Evolutionary conservation across 2,329 filamentous ascomycete genomes (phyloP), one percentile per base, ranked within the genome.

Genomic region (Neospermospora avenae): DNA sequence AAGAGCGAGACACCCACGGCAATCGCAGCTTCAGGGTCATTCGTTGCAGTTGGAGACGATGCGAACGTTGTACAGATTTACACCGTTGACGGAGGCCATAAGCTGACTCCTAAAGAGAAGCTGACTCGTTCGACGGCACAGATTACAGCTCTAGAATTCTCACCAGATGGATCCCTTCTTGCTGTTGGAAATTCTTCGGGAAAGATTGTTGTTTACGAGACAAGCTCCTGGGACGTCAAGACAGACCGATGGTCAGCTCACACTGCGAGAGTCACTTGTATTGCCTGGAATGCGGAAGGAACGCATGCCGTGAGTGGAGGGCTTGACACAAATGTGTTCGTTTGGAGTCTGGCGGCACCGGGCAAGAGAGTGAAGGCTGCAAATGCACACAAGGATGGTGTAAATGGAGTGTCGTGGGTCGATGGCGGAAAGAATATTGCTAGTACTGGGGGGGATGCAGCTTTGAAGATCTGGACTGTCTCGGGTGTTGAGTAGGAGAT

Each of bases 351-450:
- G 42, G 77, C 80, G 45, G 90, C 91, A 72, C 93, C 93, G 0
- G 92, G 91, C 2, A 90, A 90, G 75, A 84, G 93, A 67, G 84
- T 96, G 67, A 93, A 95, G 78, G 88, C 86, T 14, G 77, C 86
- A 22, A 96, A 96, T 71, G 92, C 93, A 53, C 95, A 99, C 77
- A 97, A 97, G 77, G 95, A 98, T 71, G 95, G 95, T 10, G 92
- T 98, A 18, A 91, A 89, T 67, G 93, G 90, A 16, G 88, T 98
- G 16, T 83, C 83, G 13, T 99, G 93, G 92, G 81, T 90, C 14
- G 82, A 81, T 28, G 84, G 82, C 8, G 80, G 80, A 60, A 75
- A 75, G 18, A 90, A 84, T 76, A 81, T 98, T 53, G 86, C 90
- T 10, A 96, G 88, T 67, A 85, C 85, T 4, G 95, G 95, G 48